Conservation (phyloP, 2,329 filamentous ascomycete species). For the Pseudogymnoascus sp. region DNA sequence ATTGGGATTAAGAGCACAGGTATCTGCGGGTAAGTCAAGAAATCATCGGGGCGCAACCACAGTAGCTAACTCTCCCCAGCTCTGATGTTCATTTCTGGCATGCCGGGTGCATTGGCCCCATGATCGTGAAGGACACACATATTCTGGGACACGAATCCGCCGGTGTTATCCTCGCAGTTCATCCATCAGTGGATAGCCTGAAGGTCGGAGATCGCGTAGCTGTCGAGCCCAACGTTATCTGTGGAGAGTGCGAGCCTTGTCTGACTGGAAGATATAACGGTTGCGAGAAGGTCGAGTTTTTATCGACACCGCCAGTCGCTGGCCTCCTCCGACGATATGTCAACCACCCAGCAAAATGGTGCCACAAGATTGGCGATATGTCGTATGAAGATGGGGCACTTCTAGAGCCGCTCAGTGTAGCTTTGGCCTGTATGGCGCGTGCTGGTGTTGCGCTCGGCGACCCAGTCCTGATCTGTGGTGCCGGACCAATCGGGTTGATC, state of each 20-base stretch:
- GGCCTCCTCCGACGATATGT: constrained; percentile 87
- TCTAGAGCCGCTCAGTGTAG: constrained; percentile 83
- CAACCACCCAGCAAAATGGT: constrained; percentile 90
- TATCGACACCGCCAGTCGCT: constrained; percentile 82
- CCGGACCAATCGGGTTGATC: constrained; percentile 87
- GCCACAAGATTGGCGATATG: constrained; percentile 92
- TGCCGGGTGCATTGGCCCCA: constrained; percentile 86
- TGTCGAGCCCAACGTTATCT: constrained; percentile 90
- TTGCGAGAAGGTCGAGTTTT: constrained; percentile 76
- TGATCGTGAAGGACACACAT: constrained; percentile 83
- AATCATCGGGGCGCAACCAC: neutral
- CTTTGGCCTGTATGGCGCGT: constrained; percentile 78
- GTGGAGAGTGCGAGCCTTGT: constrained; percentile 82
- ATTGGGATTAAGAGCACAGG: constrained; percentile 88
- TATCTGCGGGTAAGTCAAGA: constrained; percentile 69
- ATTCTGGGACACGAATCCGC: constrained; percentile 93
- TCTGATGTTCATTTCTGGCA: constrained; percentile 98
- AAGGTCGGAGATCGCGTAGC: constrained; percentile 85
- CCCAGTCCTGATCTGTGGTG: constrained; percentile 80
- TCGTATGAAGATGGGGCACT: constrained; percentile 84
- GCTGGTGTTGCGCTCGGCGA: constrained; percentile 76
- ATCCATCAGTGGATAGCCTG: constrained; percentile 69
- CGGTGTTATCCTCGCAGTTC: constrained; percentile 71
- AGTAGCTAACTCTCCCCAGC: constrained; percentile 35
- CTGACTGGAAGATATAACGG: constrained; percentile 92